Evolutionary conservation across 108 stramenopile genomes (phyloP).

Genomic region (Stephanodiscus minutulus): DNA sequence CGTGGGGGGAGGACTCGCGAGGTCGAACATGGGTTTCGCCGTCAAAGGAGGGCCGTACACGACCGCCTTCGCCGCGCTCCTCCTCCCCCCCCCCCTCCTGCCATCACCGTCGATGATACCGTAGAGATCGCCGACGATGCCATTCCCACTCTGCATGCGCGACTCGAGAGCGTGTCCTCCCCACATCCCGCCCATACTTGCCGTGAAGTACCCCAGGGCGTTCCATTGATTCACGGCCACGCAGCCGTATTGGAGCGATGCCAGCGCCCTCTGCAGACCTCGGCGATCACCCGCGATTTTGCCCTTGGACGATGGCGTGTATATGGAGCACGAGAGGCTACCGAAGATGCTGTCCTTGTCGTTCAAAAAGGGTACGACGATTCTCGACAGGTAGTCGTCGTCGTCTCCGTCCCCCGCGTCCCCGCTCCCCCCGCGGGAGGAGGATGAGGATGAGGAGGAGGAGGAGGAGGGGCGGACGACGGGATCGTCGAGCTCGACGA

Average conservation of each 20-base stretch:
- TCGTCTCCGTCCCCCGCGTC: neutral
- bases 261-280: neutral
- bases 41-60: conserved; percentile 17
- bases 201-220: conserved; percentile 11
- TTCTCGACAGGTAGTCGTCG: conserved; percentile 18
- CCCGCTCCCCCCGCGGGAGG: too few relatives aligned
- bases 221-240: conserved; percentile 19
- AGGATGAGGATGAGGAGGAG: too few relatives aligned
- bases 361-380: conserved; percentile 37
- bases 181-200: conserved; percentile 15
- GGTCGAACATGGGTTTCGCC: conserved; percentile 18
- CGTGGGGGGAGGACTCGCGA: conserved; percentile 7
- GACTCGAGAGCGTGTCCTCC: conserved; percentile 21
- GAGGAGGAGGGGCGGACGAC: too few relatives aligned
- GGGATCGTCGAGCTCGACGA: conserved; percentile 21
- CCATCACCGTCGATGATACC: conserved; percentile 3
- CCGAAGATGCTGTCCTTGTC: conserved; percentile 38
- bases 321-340: conserved; percentile 31
- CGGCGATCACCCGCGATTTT: neutral
- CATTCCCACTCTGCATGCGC: conserved; percentile 6
- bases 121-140: conserved; percentile 21
- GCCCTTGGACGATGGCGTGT: conserved; percentile 11
- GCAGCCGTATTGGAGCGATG: conserved; percentile 16
- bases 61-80: conserved; percentile 14
- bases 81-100: too few relatives aligned